These are phyloP conservation scores for Colletotrichum australisinense DNA, from an alignment of 2,329 filamentous ascomycete genomes.

Conservation along the genomic window DNA sequence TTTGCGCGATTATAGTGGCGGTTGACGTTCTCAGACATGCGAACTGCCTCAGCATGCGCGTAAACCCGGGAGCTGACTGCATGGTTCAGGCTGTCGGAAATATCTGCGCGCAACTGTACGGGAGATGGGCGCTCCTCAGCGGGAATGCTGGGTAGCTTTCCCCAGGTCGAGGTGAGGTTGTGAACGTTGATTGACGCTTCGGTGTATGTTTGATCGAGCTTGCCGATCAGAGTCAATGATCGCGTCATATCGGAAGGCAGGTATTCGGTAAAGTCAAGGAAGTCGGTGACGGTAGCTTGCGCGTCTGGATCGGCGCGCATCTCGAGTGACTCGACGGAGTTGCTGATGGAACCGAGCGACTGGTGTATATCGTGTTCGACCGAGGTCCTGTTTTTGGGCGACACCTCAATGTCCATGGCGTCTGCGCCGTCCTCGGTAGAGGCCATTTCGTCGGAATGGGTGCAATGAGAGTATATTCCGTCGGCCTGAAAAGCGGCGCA, in stretches of 20 bases:
- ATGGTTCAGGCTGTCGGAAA: slow-evolving; percentile 67
- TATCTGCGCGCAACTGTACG: slow-evolving; percentile 66
- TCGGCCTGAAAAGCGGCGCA: background rate
- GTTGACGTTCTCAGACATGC: slow-evolving; percentile 72
- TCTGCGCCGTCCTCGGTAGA: slow-evolving; percentile 36
- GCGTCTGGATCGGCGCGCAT: slow-evolving; percentile 73
- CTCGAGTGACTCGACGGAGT: slow-evolving; percentile 56
- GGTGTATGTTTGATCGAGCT: slow-evolving; percentile 70
- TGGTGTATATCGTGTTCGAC: slow-evolving; percentile 43
- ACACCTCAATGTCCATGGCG: slow-evolving; percentile 47
- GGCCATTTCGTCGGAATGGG: slow-evolving; percentile 36
- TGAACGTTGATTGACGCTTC: slow-evolving; percentile 66
- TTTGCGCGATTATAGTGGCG: slow-evolving; percentile 72
- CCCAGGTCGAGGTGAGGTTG: slow-evolving; percentile 68
- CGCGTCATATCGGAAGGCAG: slow-evolving; percentile 74
- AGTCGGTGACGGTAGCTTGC: slow-evolving; percentile 76
- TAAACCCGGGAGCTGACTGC: slow-evolving; percentile 68
- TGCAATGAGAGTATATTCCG: background rate
- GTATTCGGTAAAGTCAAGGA: slow-evolving; percentile 77
- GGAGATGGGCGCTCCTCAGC: slow-evolving; percentile 60
- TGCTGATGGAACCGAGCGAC: slow-evolving; percentile 47
- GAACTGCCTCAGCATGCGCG: slow-evolving; percentile 70
- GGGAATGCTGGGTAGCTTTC: slow-evolving; percentile 62
- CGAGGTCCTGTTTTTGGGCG: slow-evolving; percentile 47
- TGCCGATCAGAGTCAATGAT: slow-evolving; percentile 73